Base-by-base conservation (phyloP, 106 monocot genomes). In the Dactylorhiza incarnata region DNA sequence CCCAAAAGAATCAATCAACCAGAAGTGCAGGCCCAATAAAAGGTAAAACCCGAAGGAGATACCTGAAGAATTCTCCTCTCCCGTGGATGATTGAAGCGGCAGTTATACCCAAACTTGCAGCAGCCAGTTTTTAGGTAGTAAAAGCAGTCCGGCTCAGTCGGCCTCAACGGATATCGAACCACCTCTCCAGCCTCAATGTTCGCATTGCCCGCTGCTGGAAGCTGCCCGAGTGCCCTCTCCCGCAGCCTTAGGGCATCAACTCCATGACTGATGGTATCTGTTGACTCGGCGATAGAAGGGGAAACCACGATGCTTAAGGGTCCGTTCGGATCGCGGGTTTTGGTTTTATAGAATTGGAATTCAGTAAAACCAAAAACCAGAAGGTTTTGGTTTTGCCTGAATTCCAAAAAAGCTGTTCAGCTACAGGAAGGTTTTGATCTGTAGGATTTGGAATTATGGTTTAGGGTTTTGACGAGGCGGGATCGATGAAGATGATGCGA, bases 11-110 rank as follows among this genome's bases (percentile, higher is more conserved):
- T 58, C 20, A 58, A 58, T 19, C 58, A 58, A 19, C 16, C 58
- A 58, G 17, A 58, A 58, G 15, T 16, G 3, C 15, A 58, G 6
- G 17, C 19, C 6, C 4, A 58, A 58, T 4, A 20, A 12, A 16
- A 16, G 6, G 1, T n/a, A 58, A 16, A 58, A 58, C 17, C 58
- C 19, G 17, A 22, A 58, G 19, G 19, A 58, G 4, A 12, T 0
- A n/a, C 58, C 58, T 58, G 58, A 58, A 58, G 6, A 1, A 20
- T 3, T 58, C 58, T 58, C 17, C 17, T 17, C 58, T 58, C 58
- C 58, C 58, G 55, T 5, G 83, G 83, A 76, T 83, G 83, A 76
- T 83, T 79, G 49, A 79, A 83, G 68, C 69, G 79, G 75, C 83
- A 83, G 58, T 79, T 44, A 14, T 13, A 10, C 25, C 84, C 84